Evolutionary conservation across 2,329 filamentous ascomycete species (phyloP).

Genomic region (Penicillium thymicola): DNA sequence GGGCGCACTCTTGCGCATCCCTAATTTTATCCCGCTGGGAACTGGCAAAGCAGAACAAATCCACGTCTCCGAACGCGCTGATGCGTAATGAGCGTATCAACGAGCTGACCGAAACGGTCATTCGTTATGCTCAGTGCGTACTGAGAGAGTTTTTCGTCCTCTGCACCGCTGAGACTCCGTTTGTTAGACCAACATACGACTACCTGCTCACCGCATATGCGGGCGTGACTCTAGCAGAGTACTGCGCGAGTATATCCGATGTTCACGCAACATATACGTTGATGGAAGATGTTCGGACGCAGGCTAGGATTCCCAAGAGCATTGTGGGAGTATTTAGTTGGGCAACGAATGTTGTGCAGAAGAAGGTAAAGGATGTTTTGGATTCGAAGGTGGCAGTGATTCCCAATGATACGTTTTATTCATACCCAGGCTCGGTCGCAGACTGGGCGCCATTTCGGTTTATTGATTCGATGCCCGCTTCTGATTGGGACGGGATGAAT

Average conservation of each 20-base stretch:
- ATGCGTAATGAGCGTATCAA: background rate
- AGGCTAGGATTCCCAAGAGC: constrained; percentile 7
- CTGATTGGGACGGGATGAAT: constrained; percentile 2
- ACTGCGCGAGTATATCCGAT: constrained; percentile 3
- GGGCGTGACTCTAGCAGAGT: constrained; percentile 7
- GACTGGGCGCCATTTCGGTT: constrained; percentile 11
- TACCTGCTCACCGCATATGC: constrained; percentile 8
- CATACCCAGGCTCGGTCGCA: constrained; percentile 1
- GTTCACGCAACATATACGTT: constrained; percentile 9
- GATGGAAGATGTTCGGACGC: constrained; percentile 9
- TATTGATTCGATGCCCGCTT: constrained; percentile 7
- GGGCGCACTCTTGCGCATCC: constrained; percentile 4
- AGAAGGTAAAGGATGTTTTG: constrained; percentile 4
- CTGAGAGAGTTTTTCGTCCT: constrained; percentile 5
- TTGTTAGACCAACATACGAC: constrained; percentile 7
- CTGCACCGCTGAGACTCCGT: background rate
- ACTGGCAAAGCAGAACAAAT: constrained; percentile 3
- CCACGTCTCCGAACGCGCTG: background rate
- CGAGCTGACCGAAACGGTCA: constrained; percentile 1
- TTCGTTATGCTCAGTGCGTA: constrained; percentile 3
- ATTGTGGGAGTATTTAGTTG: constrained; percentile 8
- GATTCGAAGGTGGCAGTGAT: background rate
- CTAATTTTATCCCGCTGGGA: constrained; percentile 9
- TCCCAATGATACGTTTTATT: constrained; percentile 4
- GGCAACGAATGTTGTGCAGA: constrained; percentile 9